Percentiles rank a stretch among this genome's conserved stretches.
Conservation (phyloP, 495 filamentous ascomycete species). For the Penicillium robsamsonii region DNA sequence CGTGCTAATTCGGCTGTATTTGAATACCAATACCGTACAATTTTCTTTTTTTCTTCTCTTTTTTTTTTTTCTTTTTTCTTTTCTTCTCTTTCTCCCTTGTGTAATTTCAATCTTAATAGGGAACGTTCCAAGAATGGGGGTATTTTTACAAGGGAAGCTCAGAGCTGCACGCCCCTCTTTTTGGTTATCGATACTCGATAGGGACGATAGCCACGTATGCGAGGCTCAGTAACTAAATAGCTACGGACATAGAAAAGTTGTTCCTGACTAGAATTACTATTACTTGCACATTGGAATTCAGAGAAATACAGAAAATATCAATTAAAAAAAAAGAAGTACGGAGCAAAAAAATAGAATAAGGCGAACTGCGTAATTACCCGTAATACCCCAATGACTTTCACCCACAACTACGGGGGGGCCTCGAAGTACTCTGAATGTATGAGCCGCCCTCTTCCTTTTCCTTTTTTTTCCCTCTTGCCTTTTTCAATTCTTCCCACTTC, state of each 20-base stretch:
- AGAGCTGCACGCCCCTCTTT: constrained; percentile 10
- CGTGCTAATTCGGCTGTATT: constrained; percentile 11
- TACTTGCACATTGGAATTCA: not conserved
- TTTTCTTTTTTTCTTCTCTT: not conserved
- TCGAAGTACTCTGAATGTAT: constrained; percentile 17
- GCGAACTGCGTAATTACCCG: constrained; percentile 17
- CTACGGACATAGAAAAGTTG: not conserved
- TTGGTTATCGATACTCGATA: constrained; percentile 14
- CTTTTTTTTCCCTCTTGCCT: constrained; percentile 21
- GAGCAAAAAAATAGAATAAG: not conserved
- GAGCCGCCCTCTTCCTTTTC: constrained; percentile 18
- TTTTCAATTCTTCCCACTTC: constrained; percentile 15
- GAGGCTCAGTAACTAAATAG: not conserved
- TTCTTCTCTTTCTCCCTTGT: not conserved
- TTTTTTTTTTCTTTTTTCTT: not conserved
- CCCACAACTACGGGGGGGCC: constrained; percentile 7
- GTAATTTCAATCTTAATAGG: not conserved
- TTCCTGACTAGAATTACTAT: not conserved
- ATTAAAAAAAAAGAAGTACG: not conserved
- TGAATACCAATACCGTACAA: constrained; percentile 6
- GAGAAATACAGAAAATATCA: not conserved
- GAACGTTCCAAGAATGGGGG: constrained; percentile 7
- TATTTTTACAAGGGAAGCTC: constrained; percentile 5
- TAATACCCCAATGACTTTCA: constrained; percentile 15
- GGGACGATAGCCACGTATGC: constrained; percentile 4